Evolutionary conservation across 371 early-diverging fungal genomes (phyloP), one percentile per base, ranked within the genome.

Genomic region (Mucor circinelloides): DNA sequence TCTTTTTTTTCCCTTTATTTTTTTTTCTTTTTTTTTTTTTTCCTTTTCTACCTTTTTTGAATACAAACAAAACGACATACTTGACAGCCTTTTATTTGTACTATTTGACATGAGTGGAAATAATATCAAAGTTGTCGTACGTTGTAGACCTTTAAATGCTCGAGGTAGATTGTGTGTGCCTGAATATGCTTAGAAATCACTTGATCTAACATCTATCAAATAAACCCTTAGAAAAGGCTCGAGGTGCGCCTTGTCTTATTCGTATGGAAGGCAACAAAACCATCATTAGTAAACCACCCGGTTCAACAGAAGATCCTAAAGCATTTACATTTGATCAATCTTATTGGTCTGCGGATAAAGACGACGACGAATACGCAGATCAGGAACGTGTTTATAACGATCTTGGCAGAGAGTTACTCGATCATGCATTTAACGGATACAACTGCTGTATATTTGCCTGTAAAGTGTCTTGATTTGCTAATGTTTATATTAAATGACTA

Each of bases 361-460:
- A 65, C 36, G 89, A 86, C 60, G 67, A 84, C 12, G 68, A 80
- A 60, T 91, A 86, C 71, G 94, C 93, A 52, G 82, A 85, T 54
- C 97, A 96, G 73, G 81, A 89, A 58, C 70, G 70, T 8, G 85
- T 96, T n/a, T 96, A 91, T 71, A 79, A 86, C n/a, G 89, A 87
- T 60, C 66, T 95, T 15, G 95, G 95, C 5, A 73, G 77, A 23
- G 90, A 90, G 21, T 72, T 95, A 23, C 77, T 95, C 28, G 90
- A 92, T 60, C 95, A 96, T 68, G 92, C 95, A 4, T 90, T 95
- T 60, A 84, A 85, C 38, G 95, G 95, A 17, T 95, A 94, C 77
- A 93, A 94, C 72, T 89, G 91, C 60, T 92, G 92, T 75, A 91
- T 95, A 10, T 90, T 94, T 70, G 95, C 94, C 32, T 95, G 88